These are phyloP conservation scores for Zalaria obscura DNA, from an alignment of 2,329 filamentous ascomycete species.

Conservation along the genomic window DNA sequence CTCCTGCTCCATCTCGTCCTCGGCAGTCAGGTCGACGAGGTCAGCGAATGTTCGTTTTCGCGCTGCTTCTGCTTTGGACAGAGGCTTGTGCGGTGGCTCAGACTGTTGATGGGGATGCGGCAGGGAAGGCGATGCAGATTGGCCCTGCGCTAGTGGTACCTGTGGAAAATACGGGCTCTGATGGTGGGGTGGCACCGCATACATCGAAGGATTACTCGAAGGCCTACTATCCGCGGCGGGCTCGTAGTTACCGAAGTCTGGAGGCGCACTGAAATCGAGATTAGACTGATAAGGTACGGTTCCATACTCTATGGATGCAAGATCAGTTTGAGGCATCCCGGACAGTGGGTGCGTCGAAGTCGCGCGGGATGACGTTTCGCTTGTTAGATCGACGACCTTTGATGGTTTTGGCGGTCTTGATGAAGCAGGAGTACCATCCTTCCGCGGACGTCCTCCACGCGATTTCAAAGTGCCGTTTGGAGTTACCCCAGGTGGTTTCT, in stretches of 20 bases:
- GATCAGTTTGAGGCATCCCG: background rate
- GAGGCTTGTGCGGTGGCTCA: slow-evolving; percentile 13
- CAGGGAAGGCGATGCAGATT: slow-evolving; percentile 4
- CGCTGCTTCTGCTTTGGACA: slow-evolving; percentile 40
- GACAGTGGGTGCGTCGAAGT: background rate
- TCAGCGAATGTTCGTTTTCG: slow-evolving; percentile 40
- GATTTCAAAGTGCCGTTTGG: background rate
- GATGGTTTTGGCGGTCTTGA: background rate
- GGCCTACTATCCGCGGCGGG: background rate
- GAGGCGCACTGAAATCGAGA: background rate
- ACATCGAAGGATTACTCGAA: background rate
- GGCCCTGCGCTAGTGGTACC: background rate
- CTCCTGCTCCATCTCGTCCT: slow-evolving; percentile 29
- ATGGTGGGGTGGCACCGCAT: background rate
- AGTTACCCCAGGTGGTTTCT: background rate
- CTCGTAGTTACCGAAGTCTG: background rate
- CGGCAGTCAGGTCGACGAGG: slow-evolving; percentile 36
- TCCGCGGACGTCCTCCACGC: slow-evolving; percentile 1
- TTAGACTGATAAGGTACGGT: slow-evolving; percentile 4
- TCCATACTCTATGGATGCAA: background rate
- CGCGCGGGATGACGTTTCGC: background rate
- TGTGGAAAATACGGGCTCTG: slow-evolving; percentile 4
- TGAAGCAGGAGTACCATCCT: slow-evolving; percentile 7
- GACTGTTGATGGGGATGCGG: slow-evolving; percentile 1
- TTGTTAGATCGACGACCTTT: slow-evolving; percentile 1